Conservation (phyloP, 2,329 filamentous ascomycete species). For the Endocalyx cinctus region DNA sequence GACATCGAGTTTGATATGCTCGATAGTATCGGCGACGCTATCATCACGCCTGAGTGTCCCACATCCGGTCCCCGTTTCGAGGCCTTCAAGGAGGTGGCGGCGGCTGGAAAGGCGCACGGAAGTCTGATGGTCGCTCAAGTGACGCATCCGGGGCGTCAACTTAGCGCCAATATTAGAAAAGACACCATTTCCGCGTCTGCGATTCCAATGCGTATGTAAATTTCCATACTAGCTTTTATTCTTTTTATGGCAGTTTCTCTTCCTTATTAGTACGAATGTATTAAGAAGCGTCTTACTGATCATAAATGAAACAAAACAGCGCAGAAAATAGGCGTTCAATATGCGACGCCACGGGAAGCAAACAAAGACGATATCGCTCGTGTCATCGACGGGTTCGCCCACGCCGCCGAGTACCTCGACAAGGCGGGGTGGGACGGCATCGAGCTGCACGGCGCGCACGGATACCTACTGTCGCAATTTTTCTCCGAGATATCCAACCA, state of each 20-base stretch:
- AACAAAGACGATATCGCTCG: slow-evolving; percentile 49
- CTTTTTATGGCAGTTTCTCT: too few relatives aligned
- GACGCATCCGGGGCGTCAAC: slow-evolving; percentile 58
- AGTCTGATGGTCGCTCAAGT: slow-evolving; percentile 58
- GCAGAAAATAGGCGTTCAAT: too few relatives aligned
- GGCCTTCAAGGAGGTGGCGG: slow-evolving; percentile 52
- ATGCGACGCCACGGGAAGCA: slow-evolving; percentile 47
- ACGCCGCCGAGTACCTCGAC: slow-evolving; percentile 53
- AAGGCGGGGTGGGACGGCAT: slow-evolving; percentile 57
- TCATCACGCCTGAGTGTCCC: slow-evolving; percentile 49
- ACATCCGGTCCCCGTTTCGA: slow-evolving; percentile 57
- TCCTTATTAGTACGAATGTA: too few relatives aligned
- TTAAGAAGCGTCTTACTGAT: too few relatives aligned
- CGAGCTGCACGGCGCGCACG: slow-evolving; percentile 49
- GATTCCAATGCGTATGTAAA: slow-evolving; percentile 27
- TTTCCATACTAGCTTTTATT: too few relatives aligned
- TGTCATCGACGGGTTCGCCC: slow-evolving; percentile 57
- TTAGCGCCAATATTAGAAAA: slow-evolving; percentile 24
- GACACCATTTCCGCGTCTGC: slow-evolving; percentile 38
- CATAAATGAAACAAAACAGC: too few relatives aligned
- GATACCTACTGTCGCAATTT: slow-evolving; percentile 51
- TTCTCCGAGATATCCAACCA: slow-evolving; percentile 44
- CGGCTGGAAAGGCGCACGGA: slow-evolving; percentile 51
- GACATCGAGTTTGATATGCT: slow-evolving; percentile 59
- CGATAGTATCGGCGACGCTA: slow-evolving; percentile 51